Evolutionary conservation across 331 rosid species (phyloP).

Genomic region (Quercus tomentella): DNA sequence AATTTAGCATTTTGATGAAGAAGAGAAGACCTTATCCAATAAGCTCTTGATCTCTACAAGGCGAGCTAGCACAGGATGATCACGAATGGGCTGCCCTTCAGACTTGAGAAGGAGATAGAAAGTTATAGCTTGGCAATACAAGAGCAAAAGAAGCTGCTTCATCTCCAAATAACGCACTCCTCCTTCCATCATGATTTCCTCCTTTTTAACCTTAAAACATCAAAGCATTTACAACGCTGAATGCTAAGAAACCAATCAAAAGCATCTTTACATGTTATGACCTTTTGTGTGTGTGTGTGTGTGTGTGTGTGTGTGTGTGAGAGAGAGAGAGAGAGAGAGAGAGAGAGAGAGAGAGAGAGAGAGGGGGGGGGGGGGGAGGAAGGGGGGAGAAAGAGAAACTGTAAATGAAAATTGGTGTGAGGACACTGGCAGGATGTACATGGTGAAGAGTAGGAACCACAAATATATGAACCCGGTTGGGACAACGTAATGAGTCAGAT

Average conservation of each 20-base stretch:
- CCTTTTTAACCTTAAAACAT: slow-evolving; percentile 56
- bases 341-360: neutral
- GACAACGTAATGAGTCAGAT: neutral
- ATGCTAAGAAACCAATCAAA: neutral
- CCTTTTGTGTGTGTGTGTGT: too few relatives aligned
- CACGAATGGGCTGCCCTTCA: slow-evolving; percentile 74
- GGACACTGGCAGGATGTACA: neutral
- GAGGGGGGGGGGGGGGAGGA: neutral
- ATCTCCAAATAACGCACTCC: slow-evolving; percentile 78
- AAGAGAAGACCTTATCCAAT: slow-evolving; percentile 60
- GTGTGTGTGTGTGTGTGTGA: too few relatives aligned
- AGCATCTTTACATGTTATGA: neutral
- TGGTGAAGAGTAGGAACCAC: neutral
- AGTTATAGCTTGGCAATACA: slow-evolving; percentile 85
- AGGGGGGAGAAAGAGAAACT: neutral
- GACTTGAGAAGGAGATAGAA: slow-evolving; percentile 93
- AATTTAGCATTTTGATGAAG: slow-evolving; percentile 1
- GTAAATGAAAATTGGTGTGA: neutral
- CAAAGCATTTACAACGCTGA: slow-evolving; percentile 11
- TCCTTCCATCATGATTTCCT: slow-evolving; percentile 36
- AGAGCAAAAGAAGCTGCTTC: slow-evolving; percentile 58
- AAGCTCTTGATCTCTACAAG: slow-evolving; percentile 76
- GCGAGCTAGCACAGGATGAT: slow-evolving; percentile 80
- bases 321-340: neutral
- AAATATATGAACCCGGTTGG: neutral